These are phyloP conservation scores for Puccinia polysora DNA, from an alignment of 1,284 basidiomycete genomes.

Conservation along the genomic window DNA sequence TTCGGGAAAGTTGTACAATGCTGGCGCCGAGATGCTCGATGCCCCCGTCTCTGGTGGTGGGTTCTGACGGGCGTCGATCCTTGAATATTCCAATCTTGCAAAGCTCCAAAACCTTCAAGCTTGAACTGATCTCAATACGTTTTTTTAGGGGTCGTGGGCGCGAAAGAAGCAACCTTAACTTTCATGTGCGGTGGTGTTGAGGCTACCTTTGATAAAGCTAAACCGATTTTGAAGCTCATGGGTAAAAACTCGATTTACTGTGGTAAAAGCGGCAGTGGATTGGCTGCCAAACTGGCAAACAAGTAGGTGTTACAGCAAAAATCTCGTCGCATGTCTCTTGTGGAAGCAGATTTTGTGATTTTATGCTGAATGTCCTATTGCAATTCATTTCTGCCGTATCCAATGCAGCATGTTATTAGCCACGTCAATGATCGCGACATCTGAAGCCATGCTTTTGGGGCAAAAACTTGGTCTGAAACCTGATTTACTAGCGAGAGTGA, in stretches of 20 bases:
- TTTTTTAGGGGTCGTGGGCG: slow-evolving; percentile 68
- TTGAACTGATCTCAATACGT: not conserved
- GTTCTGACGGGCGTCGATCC: slow-evolving; percentile 46
- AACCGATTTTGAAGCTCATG: slow-evolving; percentile 63
- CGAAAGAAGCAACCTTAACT: slow-evolving; percentile 74
- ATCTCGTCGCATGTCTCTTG: too few relatives aligned
- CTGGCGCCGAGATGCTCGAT: slow-evolving; percentile 76
- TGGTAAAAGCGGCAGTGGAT: slow-evolving; percentile 75
- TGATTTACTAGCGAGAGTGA: slow-evolving; percentile 68
- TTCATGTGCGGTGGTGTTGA: slow-evolving; percentile 80
- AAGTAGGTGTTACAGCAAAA: slow-evolving; percentile 59
- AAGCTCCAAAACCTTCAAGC: not conserved
- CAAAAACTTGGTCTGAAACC: slow-evolving; percentile 70
- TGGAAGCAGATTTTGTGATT: too few relatives aligned
- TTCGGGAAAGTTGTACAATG: slow-evolving; percentile 46
- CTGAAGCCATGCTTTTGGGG: slow-evolving; percentile 79
- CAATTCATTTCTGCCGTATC: not conserved
- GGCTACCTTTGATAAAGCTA: slow-evolving; percentile 61
- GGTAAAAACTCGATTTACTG: slow-evolving; percentile 76
- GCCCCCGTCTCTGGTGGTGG: slow-evolving; percentile 83
- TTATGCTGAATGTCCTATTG: too few relatives aligned
- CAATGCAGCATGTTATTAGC: slow-evolving; percentile 48
- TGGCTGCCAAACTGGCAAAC: slow-evolving; percentile 82
- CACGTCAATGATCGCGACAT: slow-evolving; percentile 53
- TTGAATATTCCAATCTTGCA: not conserved